Conservation (phyloP, 352 stramenopile species). For the Phytophthora podocarpi region DNA sequence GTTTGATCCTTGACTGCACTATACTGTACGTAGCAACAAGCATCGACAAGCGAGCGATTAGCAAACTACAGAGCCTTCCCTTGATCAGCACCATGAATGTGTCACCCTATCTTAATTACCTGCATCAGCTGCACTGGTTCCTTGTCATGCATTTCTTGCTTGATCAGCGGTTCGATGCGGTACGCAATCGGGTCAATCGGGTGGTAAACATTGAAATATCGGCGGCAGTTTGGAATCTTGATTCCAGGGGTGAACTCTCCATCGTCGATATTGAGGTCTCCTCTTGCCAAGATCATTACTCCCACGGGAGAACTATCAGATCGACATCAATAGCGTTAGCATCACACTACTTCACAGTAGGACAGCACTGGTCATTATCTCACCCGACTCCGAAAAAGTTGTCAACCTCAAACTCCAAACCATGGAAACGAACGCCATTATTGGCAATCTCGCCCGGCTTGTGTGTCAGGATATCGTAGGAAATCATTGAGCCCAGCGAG, state of each 20-base stretch:
- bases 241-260: slow-evolving; percentile 81
- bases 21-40: slow-evolving; percentile 34
- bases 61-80: background rate
- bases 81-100: background rate
- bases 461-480: slow-evolving; percentile 92
- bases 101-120: slow-evolving; percentile 35
- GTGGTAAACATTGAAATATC: slow-evolving; percentile 93
- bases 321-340: slow-evolving; percentile 1
- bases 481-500: slow-evolving; percentile 91
- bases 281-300: slow-evolving; percentile 84
- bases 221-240: slow-evolving; percentile 75
- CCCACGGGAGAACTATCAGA: slow-evolving; percentile 72
- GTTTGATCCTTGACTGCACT: slow-evolving; percentile 65
- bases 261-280: slow-evolving; percentile 77
- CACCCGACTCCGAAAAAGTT: slow-evolving; percentile 88
- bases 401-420: slow-evolving; percentile 86
- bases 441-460: slow-evolving; percentile 56
- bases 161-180: slow-evolving; percentile 89
- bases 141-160: slow-evolving; percentile 89
- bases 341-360: background rate
- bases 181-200: slow-evolving; percentile 93
- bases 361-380: background rate
- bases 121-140: slow-evolving; percentile 81
- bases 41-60: background rate
- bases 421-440: slow-evolving; percentile 78